Evolutionary conservation across 352 stramenopile species (phyloP), one percentile per base, ranked within the genome.

Genomic region (Phytopythium vexans): DNA sequence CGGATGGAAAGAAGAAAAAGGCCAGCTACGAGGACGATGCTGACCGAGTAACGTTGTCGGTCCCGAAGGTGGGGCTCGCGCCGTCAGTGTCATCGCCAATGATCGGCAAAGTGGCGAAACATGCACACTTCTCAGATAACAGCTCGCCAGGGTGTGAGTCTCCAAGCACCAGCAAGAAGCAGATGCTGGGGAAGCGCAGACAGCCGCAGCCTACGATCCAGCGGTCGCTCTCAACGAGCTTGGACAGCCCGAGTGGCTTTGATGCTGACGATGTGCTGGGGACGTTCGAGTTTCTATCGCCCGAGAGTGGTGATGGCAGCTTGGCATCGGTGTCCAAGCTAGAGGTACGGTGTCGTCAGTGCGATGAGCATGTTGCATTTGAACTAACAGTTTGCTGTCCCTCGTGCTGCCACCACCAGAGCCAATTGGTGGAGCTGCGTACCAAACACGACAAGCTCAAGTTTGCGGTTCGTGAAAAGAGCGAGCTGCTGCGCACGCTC

Each of bases 371-470:
- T 36, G 27, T 16, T 49, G 44, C 21, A 27, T 27, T 27, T 2
- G 1, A 27, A 27, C 21, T 27, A 27, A 27, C 21, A 27, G 21
- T 40, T 44, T 52, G 5, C 56, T 61, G 11, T 12, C 35, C 38
- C 5, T 38, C 21, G 8, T 48, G 11, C 11, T 7, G 33, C 8
- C 42, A 11, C 8, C 12, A 34, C 0, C 37, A 85, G 72, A 58
- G 58, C 1, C 74, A 89, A 49, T 49, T 93, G 12, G 56, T 88
- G 59, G 80, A 88, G 38, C 60, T 93, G n/a, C 82, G 82, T 7
- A 70, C 69, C 58, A 70, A 74, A 37, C 85, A 88, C 62, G 81
- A 93, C 70, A 79, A 88, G 62, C 67, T 88, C 41, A 88, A 86
- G 51, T 93, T 89, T 48, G 49, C 55, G 2, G 60, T 63, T 3